These are phyloP conservation scores for Pholiota adiposa DNA, from an alignment of 1,284 basidiomycete species.

Conservation along the genomic window DNA sequence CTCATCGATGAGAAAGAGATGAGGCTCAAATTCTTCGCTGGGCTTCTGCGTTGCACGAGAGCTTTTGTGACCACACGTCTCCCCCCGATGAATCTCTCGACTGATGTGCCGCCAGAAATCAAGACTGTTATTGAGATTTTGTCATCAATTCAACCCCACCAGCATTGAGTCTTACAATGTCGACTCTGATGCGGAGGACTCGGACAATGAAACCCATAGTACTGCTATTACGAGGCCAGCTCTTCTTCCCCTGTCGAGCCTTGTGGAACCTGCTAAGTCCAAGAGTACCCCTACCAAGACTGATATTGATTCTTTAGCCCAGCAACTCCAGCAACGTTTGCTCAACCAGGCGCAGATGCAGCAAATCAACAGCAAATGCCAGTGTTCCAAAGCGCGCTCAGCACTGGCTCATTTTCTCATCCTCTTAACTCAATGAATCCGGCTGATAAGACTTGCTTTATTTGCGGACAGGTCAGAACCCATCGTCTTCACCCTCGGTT, in stretches of 20 bases:
- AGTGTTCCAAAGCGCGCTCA: background rate
- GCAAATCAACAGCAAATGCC: background rate
- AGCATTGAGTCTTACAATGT: slow-evolving; percentile 9
- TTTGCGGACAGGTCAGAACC: too few species aligned
- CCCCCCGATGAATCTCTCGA: slow-evolving; percentile 3
- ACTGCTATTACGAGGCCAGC: too few species aligned
- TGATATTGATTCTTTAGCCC: slow-evolving; percentile 1
- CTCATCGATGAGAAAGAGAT: background rate
- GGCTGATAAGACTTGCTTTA: slow-evolving; percentile 1
- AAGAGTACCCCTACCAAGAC: background rate
- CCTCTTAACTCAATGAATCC: background rate
- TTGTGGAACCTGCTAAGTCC: background rate
- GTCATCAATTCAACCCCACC: slow-evolving; percentile 8
- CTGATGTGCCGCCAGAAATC: background rate
- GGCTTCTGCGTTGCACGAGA: slow-evolving; percentile 1
- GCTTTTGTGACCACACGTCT: slow-evolving; percentile 3
- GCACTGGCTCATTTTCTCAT: background rate
- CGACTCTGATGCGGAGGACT: slow-evolving; percentile 3
- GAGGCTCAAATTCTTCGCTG: slow-evolving; percentile 8
- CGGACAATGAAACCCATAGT: background rate
- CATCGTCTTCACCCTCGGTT: too few species aligned
- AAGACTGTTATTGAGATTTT: slow-evolving; percentile 5
- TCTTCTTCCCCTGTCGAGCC: background rate
- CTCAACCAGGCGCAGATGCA: too few species aligned
- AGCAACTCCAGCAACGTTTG: slow-evolving; percentile 9